Evolutionary conservation across 495 filamentous ascomycete genomes (phyloP).

Genomic region (Annulohypoxylon bovei): DNA sequence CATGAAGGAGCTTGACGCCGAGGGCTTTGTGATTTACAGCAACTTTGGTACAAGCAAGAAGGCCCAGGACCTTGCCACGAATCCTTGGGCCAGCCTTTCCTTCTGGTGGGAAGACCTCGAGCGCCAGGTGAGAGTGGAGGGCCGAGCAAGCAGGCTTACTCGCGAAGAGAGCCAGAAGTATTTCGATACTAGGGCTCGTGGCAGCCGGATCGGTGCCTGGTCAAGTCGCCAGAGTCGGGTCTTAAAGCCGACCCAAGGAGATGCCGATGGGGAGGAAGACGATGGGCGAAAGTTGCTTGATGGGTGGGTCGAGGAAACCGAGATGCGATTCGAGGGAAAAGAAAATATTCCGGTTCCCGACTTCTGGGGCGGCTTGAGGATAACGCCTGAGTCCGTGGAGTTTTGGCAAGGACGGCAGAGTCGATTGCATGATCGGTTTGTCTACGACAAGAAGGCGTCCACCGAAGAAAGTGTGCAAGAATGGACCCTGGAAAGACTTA

Average conservation of each 20-base stretch:
- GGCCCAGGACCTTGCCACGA: conserved; percentile 69
- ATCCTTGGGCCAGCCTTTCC: conserved; percentile 74
- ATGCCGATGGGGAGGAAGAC: conserved; percentile 52
- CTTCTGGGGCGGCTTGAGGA: conserved; percentile 92
- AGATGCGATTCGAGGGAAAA: conserved; percentile 73
- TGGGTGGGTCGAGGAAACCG: conserved; percentile 73
- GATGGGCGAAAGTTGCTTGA: conserved; percentile 74
- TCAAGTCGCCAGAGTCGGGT: conserved; percentile 87
- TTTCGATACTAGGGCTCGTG: conserved; percentile 81
- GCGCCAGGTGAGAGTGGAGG: conserved; percentile 88
- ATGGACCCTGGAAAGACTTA: conserved; percentile 70
- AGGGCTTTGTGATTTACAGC: conserved; percentile 85
- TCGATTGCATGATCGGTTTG: conserved; percentile 91
- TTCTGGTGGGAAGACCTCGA: conserved; percentile 83
- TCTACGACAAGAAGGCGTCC: conserved; percentile 70
- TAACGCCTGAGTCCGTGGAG: conserved; percentile 86
- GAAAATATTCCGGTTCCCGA: conserved; percentile 88
- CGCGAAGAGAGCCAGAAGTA: conserved; percentile 84
- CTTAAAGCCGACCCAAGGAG: conserved; percentile 58
- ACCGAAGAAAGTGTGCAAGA: conserved; percentile 49
- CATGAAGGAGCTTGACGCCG: conserved; percentile 82
- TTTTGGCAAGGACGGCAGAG: conserved; percentile 95
- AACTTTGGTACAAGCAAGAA: conserved; percentile 87
- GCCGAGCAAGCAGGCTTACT: conserved; percentile 70
- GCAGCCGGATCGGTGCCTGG: conserved; percentile 91